Evolutionary conservation across 2,329 filamentous ascomycete species (phyloP).

Genomic region (Fusarium pseudonygamai): DNA sequence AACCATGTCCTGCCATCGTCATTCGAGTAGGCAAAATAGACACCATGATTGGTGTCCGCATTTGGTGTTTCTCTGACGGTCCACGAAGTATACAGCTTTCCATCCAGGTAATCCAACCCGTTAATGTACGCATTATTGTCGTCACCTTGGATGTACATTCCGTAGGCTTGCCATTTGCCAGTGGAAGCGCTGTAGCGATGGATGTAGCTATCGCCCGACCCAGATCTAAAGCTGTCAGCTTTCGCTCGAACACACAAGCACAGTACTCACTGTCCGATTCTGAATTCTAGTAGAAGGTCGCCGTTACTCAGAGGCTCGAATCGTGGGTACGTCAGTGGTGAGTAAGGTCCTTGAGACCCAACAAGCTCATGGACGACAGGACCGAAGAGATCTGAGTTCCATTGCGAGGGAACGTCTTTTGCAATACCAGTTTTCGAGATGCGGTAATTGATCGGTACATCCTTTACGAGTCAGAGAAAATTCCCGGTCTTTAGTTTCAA

Average conservation of each 20-base stretch:
- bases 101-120: conserved; percentile 12
- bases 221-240: not conserved
- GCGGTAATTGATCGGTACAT: conserved; percentile 28
- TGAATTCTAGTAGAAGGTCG: conserved; percentile 20
- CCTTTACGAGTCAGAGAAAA: not conserved
- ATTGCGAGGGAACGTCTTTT: not conserved
- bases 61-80: conserved; percentile 28
- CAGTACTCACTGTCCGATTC: conserved; percentile 24
- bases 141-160: conserved; percentile 27
- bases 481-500: accelerated
- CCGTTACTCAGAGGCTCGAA: conserved; percentile 20
- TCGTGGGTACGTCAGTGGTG: conserved; percentile 24
- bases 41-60: conserved; percentile 29
- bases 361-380: conserved; percentile 18
- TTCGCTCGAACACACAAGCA: accelerated
- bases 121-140: conserved; percentile 35
- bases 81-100: conserved; percentile 31
- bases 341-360: conserved; percentile 16
- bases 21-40: conserved; percentile 31
- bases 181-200: conserved; percentile 33
- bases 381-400: conserved; percentile 18
- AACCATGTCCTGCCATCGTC: conserved; percentile 31
- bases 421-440: conserved; percentile 13
- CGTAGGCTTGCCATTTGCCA: conserved; percentile 20
- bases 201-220: conserved; percentile 28